phyloP scores from a whole-genome alignment of 768 basidiomycete species.

The Leccinum subgranulosum region DNA sequence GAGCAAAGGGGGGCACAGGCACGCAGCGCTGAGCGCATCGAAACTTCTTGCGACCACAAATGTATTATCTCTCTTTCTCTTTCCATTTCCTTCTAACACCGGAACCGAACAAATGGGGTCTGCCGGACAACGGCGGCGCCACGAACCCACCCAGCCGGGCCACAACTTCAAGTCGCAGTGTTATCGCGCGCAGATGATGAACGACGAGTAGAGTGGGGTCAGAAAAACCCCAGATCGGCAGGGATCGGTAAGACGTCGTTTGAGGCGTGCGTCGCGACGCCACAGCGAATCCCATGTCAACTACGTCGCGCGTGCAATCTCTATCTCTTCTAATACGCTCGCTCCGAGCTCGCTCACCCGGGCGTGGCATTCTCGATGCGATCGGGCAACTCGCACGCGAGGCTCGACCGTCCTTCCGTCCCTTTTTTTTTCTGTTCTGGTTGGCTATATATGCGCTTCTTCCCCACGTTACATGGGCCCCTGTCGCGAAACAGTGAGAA shows the following conservation, averaged over 20 bases:
- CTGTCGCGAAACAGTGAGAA: slow-evolving; percentile 1
- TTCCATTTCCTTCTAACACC: neutral
- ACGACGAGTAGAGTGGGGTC: neutral
- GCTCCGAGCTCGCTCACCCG: neutral
- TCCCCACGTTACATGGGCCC: slow-evolving; percentile 17
- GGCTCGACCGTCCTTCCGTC: neutral
- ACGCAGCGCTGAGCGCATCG: neutral
- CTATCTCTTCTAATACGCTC: neutral
- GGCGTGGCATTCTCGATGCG: neutral
- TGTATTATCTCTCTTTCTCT: neutral
- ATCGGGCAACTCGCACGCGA: neutral
- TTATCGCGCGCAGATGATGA: neutral
- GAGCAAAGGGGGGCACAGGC: neutral
- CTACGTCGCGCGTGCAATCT: neutral
- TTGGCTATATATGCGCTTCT: neutral
- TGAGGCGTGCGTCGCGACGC: neutral
- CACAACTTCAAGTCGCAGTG: neutral
- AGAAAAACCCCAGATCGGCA: neutral
- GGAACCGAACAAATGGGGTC: neutral
- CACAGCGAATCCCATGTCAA: neutral
- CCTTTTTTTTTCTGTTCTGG: neutral
- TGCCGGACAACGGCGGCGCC: neutral
- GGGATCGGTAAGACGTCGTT: neutral
- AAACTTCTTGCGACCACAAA: neutral
- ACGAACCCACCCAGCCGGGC: neutral